Base-by-base conservation (phyloP, 169 alveolate genomes). In the Plasmodium berghei region DNA sequence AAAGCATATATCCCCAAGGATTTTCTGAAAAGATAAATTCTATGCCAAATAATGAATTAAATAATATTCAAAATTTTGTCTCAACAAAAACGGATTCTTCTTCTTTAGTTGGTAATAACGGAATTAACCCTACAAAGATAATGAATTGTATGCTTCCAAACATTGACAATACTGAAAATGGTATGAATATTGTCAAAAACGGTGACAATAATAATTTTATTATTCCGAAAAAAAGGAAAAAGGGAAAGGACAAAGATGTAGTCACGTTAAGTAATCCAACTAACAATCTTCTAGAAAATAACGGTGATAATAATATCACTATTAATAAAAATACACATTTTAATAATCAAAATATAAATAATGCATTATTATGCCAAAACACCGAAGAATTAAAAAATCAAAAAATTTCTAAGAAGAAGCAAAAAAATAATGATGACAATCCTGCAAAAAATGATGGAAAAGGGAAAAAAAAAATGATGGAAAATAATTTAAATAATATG, bases 101-200 rank as follows among this genome's bases (percentile, higher is more conserved):
- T 9, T 56, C 16, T 9, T 14, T 14, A 49, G 14, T n/a, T 49
- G 61, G 10, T 9, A 10, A 71, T 26, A 34, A 48, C 40, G 12
- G 14, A 52, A 48, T n/a, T 49, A 48, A 46, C 67, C 66, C 64
- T 10, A 48, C 20, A 5, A 40, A 40, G 1, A 28, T 22, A 52
- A 52, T 52, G 9, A 52, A 28, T 4, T 48, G 24, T 45, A 5
- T 34, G 16, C 8, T 12, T 14, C 24, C 42, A 2, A 24, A 49
- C 52, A 71, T 22, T 52, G 52, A 71, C 18, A 22, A 16, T 49
- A 40, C 46, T 24, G 14, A 26, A 24, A 71, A 73, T 26, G 16
- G 26, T 16, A 34, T 20, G 61, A 73, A 40, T 56, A 73, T 56
- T 34, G 59, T 34, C 26, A 73, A 73, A 63, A 63, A 71, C 52